Conservation (phyloP, 164 flowering plant genomes). For the Paratinospora sagittata region DNA sequence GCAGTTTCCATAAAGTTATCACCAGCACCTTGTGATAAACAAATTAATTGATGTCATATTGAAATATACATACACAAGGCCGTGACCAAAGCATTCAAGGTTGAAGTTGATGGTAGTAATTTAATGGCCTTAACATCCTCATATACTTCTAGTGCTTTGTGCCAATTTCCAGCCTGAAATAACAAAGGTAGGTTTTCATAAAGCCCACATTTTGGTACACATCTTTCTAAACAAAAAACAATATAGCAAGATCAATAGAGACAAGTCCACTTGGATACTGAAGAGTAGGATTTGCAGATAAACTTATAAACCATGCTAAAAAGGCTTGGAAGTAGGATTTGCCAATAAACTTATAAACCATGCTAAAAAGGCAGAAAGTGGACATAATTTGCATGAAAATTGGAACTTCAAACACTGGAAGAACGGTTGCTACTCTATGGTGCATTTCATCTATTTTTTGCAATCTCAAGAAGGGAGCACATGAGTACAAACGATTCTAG, state of each 20-base stretch:
- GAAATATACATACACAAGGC: conserved; percentile 73
- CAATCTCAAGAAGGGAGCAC: background rate
- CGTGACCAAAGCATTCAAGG: conserved; percentile 86
- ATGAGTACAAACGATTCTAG: background rate
- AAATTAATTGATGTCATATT: too few relatives aligned
- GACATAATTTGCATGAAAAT: background rate
- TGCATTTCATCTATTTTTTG: background rate
- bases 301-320: too few relatives aligned
- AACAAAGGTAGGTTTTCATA: background rate
- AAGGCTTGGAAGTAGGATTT: too few relatives aligned
- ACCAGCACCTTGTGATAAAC: too few relatives aligned
- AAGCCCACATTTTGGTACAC: background rate
- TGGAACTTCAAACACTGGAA: background rate
- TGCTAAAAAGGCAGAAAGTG: conserved; percentile 1
- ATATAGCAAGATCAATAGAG: background rate
- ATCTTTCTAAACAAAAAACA: background rate
- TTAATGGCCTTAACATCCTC: conserved; percentile 59
- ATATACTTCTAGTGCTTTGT: conserved; percentile 75
- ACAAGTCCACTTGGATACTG: background rate
- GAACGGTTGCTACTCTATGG: background rate
- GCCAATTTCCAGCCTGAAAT: conserved; percentile 78
- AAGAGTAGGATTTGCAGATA: too few relatives aligned
- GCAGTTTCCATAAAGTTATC: too few relatives aligned
- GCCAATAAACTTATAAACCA: too few relatives aligned
- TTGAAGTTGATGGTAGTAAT: conserved; percentile 62